These are phyloP conservation scores for Neopestalotiopsis clavispora DNA, from an alignment of 2,329 filamentous ascomycete species.

Conservation along the genomic window DNA sequence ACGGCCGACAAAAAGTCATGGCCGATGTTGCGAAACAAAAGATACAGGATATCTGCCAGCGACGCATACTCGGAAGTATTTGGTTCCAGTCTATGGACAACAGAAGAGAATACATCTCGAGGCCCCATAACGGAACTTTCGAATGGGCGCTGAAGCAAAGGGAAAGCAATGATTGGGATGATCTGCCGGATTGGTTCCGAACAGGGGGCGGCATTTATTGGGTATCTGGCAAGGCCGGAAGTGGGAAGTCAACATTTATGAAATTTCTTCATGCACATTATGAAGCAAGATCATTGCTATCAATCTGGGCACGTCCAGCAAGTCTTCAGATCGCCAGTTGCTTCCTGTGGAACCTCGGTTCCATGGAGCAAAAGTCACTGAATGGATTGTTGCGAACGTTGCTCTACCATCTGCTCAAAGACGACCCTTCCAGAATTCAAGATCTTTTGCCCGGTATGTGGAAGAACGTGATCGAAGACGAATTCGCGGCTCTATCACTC, in stretches of 20 bases:
- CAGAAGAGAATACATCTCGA: background rate
- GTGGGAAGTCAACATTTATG: slow-evolving; percentile 23
- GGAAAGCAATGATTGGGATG: background rate
- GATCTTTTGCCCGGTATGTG: too few species aligned
- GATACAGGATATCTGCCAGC: background rate
- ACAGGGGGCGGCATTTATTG: slow-evolving; percentile 18
- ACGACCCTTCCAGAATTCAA: background rate
- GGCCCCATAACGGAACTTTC: background rate
- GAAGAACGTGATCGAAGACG: too few species aligned
- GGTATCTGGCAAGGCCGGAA: slow-evolving; percentile 21
- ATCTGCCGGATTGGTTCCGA: slow-evolving; percentile 12
- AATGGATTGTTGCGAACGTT: background rate
- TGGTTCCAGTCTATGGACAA: slow-evolving; percentile 14
- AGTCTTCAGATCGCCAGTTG: background rate
- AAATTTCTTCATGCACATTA: slow-evolving; percentile 15
- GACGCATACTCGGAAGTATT: background rate
- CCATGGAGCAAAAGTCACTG: slow-evolving; percentile 6
- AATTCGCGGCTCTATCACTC: too few species aligned
- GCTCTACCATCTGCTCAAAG: slow-evolving; percentile 10
- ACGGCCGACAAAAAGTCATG: background rate
- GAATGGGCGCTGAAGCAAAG: background rate
- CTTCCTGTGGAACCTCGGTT: slow-evolving; percentile 11
- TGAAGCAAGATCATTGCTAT: too few species aligned
- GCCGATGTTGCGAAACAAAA: background rate
- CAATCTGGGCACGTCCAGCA: background rate